These are phyloP conservation scores for Oryza nivara DNA, from an alignment of 176 grass and related monocot genomes.

Conservation along the genomic window DNA sequence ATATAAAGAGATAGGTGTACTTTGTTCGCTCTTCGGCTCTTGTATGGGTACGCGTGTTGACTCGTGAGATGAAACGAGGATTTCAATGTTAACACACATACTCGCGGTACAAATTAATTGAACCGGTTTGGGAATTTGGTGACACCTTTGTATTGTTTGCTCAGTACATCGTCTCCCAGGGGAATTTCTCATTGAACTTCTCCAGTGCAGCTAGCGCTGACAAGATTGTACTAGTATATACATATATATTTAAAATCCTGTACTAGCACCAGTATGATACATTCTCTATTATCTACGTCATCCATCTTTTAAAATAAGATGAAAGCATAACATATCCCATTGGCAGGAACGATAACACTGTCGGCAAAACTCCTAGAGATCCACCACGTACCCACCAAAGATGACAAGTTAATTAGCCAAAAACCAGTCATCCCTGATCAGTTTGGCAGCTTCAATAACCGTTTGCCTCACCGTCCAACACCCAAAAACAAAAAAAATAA, in stretches of 20 bases:
- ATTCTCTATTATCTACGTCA: neutral
- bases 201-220: neutral
- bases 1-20: no score
- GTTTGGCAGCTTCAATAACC: neutral
- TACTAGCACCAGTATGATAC: no score
- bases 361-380: neutral
- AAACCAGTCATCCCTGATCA: neutral
- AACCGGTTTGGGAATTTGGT: neutral
- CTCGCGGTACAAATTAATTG: no score
- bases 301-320: neutral
- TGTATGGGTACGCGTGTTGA: no score
- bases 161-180: neutral
- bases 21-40: no score
- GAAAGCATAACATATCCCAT: neutral
- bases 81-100: no score
- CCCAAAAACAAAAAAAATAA: neutral
- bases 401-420: neutral
- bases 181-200: neutral
- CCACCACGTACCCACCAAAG: neutral
- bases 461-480: constrained; percentile 10
- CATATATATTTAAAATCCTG: neutral
- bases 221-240: neutral
- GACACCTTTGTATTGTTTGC: no score
- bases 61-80: no score
- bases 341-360: neutral